Percentiles rank a stretch among this genome's conserved stretches.
phyloP scores from a whole-genome alignment of 495 filamentous ascomycete genomes.

The Aspergillus funiculosus region DNA sequence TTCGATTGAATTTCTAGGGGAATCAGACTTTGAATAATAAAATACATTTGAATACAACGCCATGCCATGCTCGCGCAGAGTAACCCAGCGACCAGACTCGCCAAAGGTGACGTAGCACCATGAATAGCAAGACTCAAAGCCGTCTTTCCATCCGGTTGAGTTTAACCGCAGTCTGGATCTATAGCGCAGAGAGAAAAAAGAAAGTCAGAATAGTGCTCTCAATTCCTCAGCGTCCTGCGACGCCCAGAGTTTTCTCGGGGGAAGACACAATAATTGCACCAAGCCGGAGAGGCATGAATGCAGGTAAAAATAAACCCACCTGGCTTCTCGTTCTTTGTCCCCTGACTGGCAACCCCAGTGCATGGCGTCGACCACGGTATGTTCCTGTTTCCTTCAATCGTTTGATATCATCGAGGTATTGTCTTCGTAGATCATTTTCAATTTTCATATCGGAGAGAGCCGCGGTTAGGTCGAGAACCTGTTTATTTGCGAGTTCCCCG shows the following conservation, averaged over 20 bases:
- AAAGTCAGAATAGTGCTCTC: constrained; percentile 8
- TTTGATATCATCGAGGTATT: constrained; percentile 76
- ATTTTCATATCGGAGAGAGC: constrained; percentile 89
- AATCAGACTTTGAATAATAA: constrained; percentile 10
- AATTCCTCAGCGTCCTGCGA: background rate
- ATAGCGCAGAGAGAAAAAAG: no score
- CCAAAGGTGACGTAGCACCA: constrained; percentile 13
- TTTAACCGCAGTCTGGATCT: constrained; percentile 70
- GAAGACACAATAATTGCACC: no score
- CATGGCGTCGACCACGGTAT: constrained; percentile 85
- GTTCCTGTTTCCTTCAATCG: constrained; percentile 85
- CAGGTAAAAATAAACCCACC: constrained; percentile 38
- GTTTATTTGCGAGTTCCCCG: constrained; percentile 61
- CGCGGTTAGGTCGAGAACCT: constrained; percentile 70
- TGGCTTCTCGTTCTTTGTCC: constrained; percentile 84
- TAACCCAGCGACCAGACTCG: constrained; percentile 21
- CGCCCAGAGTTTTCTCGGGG: no score
- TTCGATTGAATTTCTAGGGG: constrained; percentile 5
- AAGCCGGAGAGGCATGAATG: background rate
- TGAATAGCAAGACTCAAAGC: constrained; percentile 17
- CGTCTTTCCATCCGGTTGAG: constrained; percentile 73
- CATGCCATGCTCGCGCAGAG: constrained; percentile 34
- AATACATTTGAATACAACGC: constrained; percentile 33
- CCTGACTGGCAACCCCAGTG: constrained; percentile 77
- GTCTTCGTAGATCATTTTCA: constrained; percentile 77